Evolutionary conservation across 306 rosid species (phyloP), one percentile per base, ranked within the genome.

Genomic region (Vicia villosa): DNA sequence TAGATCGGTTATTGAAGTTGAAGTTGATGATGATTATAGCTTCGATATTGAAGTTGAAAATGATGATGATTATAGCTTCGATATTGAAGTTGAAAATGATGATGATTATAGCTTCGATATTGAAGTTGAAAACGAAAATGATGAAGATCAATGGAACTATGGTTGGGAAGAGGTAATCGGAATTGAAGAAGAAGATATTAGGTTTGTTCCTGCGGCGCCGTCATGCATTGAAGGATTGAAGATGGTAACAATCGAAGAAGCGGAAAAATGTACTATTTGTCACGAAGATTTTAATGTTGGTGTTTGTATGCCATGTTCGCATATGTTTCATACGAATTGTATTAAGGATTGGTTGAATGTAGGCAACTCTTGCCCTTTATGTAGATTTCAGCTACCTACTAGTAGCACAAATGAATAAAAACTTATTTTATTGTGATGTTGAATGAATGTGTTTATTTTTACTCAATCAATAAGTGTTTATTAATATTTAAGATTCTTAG

Each of bases 161-260:
- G 5, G 8, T 24, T 12, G 14, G 28, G 62, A 34, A 9, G 66
- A 60, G 5, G 28, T 6, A 1, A 16, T 40, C 10, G 45, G 4
- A 1, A 19, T 3, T 0, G 42, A 8, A 4, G 42, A 8, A 4
- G 58, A 21, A 1, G 22, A 12, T 12, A 4, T 9, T 19, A 41
- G 66, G 21, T 38, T 80, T 11, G 61, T 46, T 65, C 62, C 81
- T 0, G 81, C 78, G 5, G 38, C 46, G 2, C 22, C 11, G 41
- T 20, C 51, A 7, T 8, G n/a, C 0, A n/a, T 71, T 46, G 61
- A 76, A 15, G 52, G 1, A 0, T 37, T 81, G 69, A 60, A 76
- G 59, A 60, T 4, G 3, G 32, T 71, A 5, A 21, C 6, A 19
- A 14, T 37, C 4, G n/a, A 28, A 41, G 10, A 45, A 1, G 5